These are phyloP conservation scores for Potentilla sterilis DNA, from an alignment of 306 rosid species.

Conservation along the genomic window DNA sequence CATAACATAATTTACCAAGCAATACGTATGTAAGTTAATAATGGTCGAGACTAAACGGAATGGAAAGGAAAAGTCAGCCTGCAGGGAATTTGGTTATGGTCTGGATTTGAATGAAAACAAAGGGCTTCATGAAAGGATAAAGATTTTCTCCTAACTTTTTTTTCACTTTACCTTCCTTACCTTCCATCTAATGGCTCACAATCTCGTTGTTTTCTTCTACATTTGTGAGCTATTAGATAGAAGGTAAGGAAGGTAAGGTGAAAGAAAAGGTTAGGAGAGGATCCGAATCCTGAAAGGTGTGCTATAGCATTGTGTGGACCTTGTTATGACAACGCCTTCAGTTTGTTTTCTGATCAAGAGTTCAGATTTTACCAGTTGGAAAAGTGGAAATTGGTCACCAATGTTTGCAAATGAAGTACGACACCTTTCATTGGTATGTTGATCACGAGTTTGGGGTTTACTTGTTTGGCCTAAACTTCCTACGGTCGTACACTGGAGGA, in stretches of 20 bases:
- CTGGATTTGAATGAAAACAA: background rate
- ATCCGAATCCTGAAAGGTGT: too few relatives aligned
- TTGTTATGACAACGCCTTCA: too few relatives aligned
- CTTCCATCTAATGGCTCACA: too few relatives aligned
- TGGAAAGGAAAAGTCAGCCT: background rate
- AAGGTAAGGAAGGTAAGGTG: too few relatives aligned
- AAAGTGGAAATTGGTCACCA: background rate
- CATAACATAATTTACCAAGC: background rate
- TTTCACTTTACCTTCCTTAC: too few relatives aligned
- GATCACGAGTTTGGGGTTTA: background rate
- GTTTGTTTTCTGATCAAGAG: too few relatives aligned
- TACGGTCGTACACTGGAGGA: background rate
- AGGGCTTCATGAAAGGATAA: background rate
- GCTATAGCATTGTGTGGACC: too few relatives aligned
- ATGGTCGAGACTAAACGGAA: background rate
- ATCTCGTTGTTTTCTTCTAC: too few relatives aligned
- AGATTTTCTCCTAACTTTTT: too few relatives aligned
- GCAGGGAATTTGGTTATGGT: background rate
- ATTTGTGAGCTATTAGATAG: too few relatives aligned
- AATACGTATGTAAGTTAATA: background rate
- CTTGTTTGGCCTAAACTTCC: background rate
- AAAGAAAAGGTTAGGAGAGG: too few relatives aligned
- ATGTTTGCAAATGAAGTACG: background rate
- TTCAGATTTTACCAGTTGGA: too few relatives aligned
- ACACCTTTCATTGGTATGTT: background rate